Evolutionary conservation across 2,329 filamentous ascomycete species (phyloP), one percentile per base, ranked within the genome.

Genomic region (Neofusicoccum ribis): DNA sequence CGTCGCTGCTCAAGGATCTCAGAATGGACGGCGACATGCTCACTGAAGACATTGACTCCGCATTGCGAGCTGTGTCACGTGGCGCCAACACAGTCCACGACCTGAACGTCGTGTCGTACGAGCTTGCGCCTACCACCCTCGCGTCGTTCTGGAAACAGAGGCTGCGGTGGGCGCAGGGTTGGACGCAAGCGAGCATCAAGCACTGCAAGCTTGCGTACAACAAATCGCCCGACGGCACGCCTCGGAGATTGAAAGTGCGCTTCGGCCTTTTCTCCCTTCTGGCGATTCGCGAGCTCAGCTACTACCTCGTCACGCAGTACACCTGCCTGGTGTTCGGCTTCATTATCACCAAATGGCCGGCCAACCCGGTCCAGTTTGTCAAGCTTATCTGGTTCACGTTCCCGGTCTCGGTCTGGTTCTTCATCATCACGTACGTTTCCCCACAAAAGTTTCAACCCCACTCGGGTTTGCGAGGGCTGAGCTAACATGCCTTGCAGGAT

Each of bases 1-100:
- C 80, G 1, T 74, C 75, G 7, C 70, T 83, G 2, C 75, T 83
- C 14, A 74, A 76, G 11, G 76, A 79, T n/a, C 70, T 83, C 61
- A 81, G 79, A 69, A 83, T 83, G 81, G 79, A 83, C 65, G 80
- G 78, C n/a, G 74, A 74, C 34, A 83, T 83, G 80, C 69, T 83
- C 7, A 83, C 81, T 2, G 81, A 83, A 67, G 81, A 83, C 65
- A 83, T 83, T 62, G 81, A 83, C 66, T 83, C 81, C 2, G 80
- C 81, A 0, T 70, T 83, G 5, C 76, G 81, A 34, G 80, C 81
- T 1, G 78, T 81, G 60, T 79, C 78, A 15, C 71, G 74, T 12
- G 80, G 80, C 31, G 77, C 77, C 39, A 77, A 79, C 39, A 79
- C 78, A 2, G 77, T 82, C 0, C 81, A 83, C 63, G 81, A 83